Conservation (phyloP, 768 basidiomycete genomes). For the Boletus subcaerulescens region DNA sequence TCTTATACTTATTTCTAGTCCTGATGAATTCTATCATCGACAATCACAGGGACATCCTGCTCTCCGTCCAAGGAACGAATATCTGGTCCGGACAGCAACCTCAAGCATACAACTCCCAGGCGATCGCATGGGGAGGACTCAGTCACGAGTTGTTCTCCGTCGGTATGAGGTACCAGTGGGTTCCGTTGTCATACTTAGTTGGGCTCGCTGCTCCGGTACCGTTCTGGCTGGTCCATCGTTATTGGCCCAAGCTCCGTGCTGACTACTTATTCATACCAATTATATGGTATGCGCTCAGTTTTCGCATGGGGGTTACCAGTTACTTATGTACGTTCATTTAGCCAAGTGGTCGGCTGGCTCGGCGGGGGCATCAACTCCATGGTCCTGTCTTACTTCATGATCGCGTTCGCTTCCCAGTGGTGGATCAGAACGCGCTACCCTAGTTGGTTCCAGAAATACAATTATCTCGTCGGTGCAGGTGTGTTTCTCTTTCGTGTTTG, state of each 20-base stretch:
- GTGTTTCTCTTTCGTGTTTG: background rate
- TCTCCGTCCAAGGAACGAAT: conserved; percentile 51
- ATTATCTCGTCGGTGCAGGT: conserved; percentile 43
- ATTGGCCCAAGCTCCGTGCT: conserved; percentile 31
- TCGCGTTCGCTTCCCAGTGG: conserved; percentile 36
- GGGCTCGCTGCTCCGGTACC: conserved; percentile 37
- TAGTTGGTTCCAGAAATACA: conserved; percentile 37
- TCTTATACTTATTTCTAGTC: conserved; percentile 35
- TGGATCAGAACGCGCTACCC: conserved; percentile 36
- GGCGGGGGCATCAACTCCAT: conserved; percentile 28
- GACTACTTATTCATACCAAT: conserved; percentile 32
- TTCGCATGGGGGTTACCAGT: background rate
- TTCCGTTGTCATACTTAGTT: conserved; percentile 36
- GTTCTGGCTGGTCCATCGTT: conserved; percentile 38
- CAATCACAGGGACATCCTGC: conserved; percentile 45
- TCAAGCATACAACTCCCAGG: conserved; percentile 29
- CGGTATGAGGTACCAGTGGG: conserved; percentile 35
- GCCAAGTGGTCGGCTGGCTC: conserved; percentile 15
- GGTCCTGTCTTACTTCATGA: conserved; percentile 6
- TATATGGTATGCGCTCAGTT: conserved; percentile 20
- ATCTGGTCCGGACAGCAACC: conserved; percentile 31
- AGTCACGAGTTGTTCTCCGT: conserved; percentile 32
- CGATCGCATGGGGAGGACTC: conserved; percentile 40
- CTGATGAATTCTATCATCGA: conserved; percentile 59
- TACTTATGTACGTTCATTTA: conserved; percentile 6